A percentile compares a stretch with the other conserved stretches of the same genome.
These are phyloP conservation scores for Skeletonema tropicum DNA, from an alignment of 108 stramenopile genomes.

Conservation along the genomic window DNA sequence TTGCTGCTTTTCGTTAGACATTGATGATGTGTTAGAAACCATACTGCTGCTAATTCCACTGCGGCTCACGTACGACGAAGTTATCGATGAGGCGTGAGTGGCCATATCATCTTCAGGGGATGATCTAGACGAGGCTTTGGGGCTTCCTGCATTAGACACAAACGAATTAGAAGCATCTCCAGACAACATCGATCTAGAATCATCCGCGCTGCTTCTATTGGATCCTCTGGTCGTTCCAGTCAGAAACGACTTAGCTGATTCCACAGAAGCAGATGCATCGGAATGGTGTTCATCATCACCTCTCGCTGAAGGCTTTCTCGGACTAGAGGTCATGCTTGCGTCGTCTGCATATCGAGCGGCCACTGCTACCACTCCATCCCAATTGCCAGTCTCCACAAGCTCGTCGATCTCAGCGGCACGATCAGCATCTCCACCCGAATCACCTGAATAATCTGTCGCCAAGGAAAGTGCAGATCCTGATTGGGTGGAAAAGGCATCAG, in stretches of 20 bases:
- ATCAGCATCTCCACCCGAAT: conserved; percentile 14
- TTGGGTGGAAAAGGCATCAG: background rate
- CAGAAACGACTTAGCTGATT: background rate
- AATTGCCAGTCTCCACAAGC: conserved; percentile 44
- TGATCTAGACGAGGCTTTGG: background rate
- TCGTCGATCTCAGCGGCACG: conserved; percentile 38
- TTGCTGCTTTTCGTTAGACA: conserved; percentile 22
- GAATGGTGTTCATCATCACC: background rate
- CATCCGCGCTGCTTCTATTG: background rate
- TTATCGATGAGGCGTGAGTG: conserved; percentile 7
- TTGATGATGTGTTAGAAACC: conserved; percentile 4
- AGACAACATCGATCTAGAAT: background rate
- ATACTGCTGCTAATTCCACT: conserved; percentile 23
- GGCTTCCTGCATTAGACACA: background rate
- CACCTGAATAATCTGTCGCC: background rate
- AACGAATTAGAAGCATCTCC: background rate
- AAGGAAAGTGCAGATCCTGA: background rate
- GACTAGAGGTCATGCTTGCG: conserved; percentile 2
- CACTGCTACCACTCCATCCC: conserved; percentile 53
- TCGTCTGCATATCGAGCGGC: conserved; percentile 50
- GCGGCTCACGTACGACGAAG: conserved; percentile 20
- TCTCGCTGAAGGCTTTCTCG: background rate
- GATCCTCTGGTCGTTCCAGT: background rate
- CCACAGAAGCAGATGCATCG: background rate
- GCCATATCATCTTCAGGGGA: background rate